These are phyloP conservation scores for Candolleomyces aberdarensis DNA, from an alignment of 768 basidiomycete genomes.

Conservation along the genomic window DNA sequence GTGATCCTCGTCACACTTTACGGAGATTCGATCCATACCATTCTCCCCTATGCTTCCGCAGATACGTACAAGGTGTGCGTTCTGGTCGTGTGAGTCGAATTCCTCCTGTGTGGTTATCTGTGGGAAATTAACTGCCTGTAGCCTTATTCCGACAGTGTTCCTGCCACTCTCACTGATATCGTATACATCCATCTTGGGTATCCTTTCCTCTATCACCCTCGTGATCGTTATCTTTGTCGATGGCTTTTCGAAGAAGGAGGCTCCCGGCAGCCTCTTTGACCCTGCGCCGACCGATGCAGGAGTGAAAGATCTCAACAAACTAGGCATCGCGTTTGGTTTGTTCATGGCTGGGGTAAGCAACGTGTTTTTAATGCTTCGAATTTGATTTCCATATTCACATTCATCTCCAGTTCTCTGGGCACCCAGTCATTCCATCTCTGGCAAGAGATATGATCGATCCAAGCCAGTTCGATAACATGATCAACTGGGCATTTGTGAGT, in stretches of 20 bases:
- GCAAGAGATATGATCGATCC: constrained; percentile 90
- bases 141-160: constrained; percentile 81
- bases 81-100: constrained; percentile 56
- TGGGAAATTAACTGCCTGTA: constrained; percentile 23
- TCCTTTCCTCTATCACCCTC: constrained; percentile 73
- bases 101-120: background rate
- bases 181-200: constrained; percentile 83
- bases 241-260: constrained; percentile 66
- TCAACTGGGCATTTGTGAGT: constrained; percentile 83
- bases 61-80: constrained; percentile 75
- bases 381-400: background rate
- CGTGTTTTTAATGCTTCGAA: constrained; percentile 2
- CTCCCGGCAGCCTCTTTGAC: constrained; percentile 79
- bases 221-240: constrained; percentile 78
- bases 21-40: constrained; percentile 77
- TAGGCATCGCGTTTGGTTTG: constrained; percentile 83
- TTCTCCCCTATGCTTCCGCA: constrained; percentile 65
- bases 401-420: constrained; percentile 71
- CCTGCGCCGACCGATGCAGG: constrained; percentile 67
- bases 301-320: constrained; percentile 47
- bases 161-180: constrained; percentile 85
- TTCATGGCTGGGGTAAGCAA: constrained; percentile 83
- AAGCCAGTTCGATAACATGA: constrained; percentile 73
- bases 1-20: constrained; percentile 88
- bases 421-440: constrained; percentile 87